Base-by-base conservation (phyloP, 2,329 filamentous ascomycete genomes). In the Raffaelea albimanens region DNA sequence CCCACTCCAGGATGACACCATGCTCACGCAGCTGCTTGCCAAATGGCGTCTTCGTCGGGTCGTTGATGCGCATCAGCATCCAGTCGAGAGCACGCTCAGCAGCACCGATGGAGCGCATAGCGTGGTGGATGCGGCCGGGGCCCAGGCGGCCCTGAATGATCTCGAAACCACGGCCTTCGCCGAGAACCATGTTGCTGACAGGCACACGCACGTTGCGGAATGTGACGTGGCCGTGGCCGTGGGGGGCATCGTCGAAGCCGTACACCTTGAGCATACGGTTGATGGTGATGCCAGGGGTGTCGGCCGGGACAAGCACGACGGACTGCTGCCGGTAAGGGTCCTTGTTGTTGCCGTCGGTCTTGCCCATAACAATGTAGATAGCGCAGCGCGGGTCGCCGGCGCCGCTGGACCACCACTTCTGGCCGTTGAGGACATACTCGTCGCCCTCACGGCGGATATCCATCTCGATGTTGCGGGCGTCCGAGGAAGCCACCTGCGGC, bases 361-460 rank as follows among this genome's bases (percentile, higher is more conserved):
- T 95, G 68, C 88, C 93, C 86, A 98, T 95, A 58, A 95, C 89
- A 52, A 98, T 83, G 71, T 96, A 97, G 63, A 98, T 73, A 66
- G 85, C 77, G 75, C 93, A 98, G 58, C 91, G 80, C 50, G 85
- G 85, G 68, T 98, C 93, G 50, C 93, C 93, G 18, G 90, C 89
- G 55, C 93, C 93, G 54, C 87, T 95, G 23, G 88, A 95, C 93
- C 93, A 98, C 93, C 93, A 98, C 87, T 98, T 98, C 80, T 91
- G 58, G 49, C 93, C 93, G 61, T 97, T 96, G 46, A 98, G 75
- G 18, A 97, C 81, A 62, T 93, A 96, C 58, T 93, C 80, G 60
- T 93, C 80, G 11, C 90, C 91, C 55, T 96, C 88, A 49, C 78
- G 80, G 55, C 71, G 76, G 63, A 98, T 96, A 50, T 75, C 78